Evolutionary conservation across 208 protist genomes (phyloP).

Genomic region (Leishmania major): DNA sequence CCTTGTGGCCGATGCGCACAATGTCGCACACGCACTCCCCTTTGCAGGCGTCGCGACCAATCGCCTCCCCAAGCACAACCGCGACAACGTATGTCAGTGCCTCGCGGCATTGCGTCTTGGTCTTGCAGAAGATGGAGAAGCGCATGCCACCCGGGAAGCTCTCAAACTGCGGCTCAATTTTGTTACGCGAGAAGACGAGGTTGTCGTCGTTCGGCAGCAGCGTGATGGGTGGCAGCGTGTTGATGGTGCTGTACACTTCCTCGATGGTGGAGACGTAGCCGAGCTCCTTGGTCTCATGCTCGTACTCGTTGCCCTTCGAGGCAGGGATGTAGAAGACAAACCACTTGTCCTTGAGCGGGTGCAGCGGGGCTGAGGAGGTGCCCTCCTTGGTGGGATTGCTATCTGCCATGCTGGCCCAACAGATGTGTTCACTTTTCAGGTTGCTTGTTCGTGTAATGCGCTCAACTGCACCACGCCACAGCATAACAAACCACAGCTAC

Average conservation of each 20-base stretch:
- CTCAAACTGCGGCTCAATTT: slow-evolving; percentile 74
- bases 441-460: background rate
- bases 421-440: background rate
- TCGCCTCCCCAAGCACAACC: slow-evolving; percentile 72
- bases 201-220: slow-evolving; percentile 68
- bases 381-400: slow-evolving; percentile 13
- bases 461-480: background rate
- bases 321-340: slow-evolving; percentile 78
- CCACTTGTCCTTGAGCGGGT: slow-evolving; percentile 83
- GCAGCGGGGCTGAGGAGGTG: slow-evolving; percentile 28
- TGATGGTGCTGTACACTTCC: slow-evolving; percentile 73
- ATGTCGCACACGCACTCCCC: slow-evolving; percentile 60
- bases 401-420: slow-evolving; percentile 19
- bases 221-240: slow-evolving; percentile 67
- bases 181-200: slow-evolving; percentile 79
- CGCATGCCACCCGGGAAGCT: slow-evolving; percentile 74
- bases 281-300: slow-evolving; percentile 56
- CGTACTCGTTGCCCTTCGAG: slow-evolving; percentile 49
- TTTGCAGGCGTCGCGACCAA: slow-evolving; percentile 49
- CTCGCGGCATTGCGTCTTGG: slow-evolving; percentile 65
- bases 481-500: background rate
- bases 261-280: slow-evolving; percentile 81
- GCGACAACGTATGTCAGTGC: slow-evolving; percentile 55
- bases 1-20: slow-evolving; percentile 81
- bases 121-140: slow-evolving; percentile 73